Conservation (phyloP, 208 protist species). For the Trichomonas vaginalis region DNA sequence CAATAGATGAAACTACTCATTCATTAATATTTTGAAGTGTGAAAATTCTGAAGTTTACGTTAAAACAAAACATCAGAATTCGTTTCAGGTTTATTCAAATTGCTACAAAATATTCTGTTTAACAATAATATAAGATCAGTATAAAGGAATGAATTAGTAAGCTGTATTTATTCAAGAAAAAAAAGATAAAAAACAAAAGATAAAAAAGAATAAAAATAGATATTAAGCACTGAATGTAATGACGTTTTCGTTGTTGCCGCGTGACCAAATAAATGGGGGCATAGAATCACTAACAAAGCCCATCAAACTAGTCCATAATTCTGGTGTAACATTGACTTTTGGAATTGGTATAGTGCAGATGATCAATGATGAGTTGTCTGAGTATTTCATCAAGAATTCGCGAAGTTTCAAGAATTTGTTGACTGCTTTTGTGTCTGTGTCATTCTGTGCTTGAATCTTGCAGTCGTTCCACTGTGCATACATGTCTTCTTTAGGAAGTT, state of each 20-base stretch:
- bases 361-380: not conserved
- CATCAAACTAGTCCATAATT: not conserved
- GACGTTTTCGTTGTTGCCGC: not conserved
- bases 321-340: not conserved
- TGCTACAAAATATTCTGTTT: too few relatives aligned
- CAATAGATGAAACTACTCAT: too few relatives aligned
- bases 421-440: not conserved
- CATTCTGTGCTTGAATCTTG: not conserved
- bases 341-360: not conserved
- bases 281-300: not conserved
- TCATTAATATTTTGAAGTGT: too few relatives aligned
- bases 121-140: too few relatives aligned
- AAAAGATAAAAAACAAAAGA: too few relatives aligned
- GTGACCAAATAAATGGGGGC: constrained; percentile 2
- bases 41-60: too few relatives aligned
- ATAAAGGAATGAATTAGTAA: too few relatives aligned
- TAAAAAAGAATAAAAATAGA: too few relatives aligned
- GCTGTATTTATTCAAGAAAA: too few relatives aligned
- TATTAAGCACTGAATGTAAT: not conserved
- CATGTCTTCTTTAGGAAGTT: not conserved
- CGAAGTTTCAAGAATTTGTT: not conserved
- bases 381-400: not conserved
- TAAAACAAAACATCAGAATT: too few relatives aligned
- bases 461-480: not conserved
- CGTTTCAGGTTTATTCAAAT: too few relatives aligned